Evolutionary conservation across 2,329 filamentous ascomycete species (phyloP), one percentile per base, ranked within the genome.

Genomic region (Venturia effusa): DNA sequence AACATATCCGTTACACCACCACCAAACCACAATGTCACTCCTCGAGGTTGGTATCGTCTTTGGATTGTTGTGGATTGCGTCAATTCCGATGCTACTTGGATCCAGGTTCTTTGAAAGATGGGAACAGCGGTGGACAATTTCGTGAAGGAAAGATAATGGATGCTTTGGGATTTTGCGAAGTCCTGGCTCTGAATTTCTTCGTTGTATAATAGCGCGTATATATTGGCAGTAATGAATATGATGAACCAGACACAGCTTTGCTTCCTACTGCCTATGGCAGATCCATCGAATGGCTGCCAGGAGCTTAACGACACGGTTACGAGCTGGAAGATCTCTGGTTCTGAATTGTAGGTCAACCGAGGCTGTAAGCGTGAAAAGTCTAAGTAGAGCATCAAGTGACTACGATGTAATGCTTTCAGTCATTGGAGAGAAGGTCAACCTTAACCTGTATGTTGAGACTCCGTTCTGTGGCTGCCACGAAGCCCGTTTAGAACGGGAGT

Each of bases 41-140:
- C 83, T 61, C 81, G 83, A 13, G 83, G 83, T 51, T 83, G 83
- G 65, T 86, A 85, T 71, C 80, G 85, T 45, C 70, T 86, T 24
- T 87, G 84, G 69, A 78, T 85, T 54, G 72, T 85, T 45, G 78
- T 78, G n/a, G 79, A 84, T 69, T 81, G 81, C 6, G 77, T 83
- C 30, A 57, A 57, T 10, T 32, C 51, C 19, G 51, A 57, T 34
- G 51, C 51, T 2, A 34, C 30, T 24, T 81, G 81, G 4, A 78
- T 76, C 11, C 69, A 57, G 30, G 11, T 57, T 19, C 51, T 57
- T 17, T 57, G 51, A 57, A 19, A 4, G 30, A 5, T n/a, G 30
- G 51, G 13, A 6, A 19, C 8, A 11, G 6, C 6, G 8, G 51
- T 10, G 51, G 51, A 34, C n/a, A 8, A 11, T 15, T 39, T 57